Evolutionary conservation across 1,284 basidiomycete species (phyloP).

Genomic region (Cutaneotrichosporon arboriforme): DNA sequence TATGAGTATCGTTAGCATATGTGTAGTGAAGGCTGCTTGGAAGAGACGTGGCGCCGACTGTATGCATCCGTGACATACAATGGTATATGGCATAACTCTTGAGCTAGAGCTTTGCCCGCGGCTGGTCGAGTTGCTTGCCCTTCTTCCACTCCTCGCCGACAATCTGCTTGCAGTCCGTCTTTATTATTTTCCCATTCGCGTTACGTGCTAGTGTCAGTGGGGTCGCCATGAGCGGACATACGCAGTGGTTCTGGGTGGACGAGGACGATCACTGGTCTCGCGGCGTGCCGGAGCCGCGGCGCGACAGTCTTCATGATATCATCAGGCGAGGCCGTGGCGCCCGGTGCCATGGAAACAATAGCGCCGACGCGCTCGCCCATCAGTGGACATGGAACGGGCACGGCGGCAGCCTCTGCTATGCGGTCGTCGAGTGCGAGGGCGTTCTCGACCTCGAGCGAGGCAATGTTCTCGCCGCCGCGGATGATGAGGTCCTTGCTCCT

Average conservation of each 20-base stretch:
- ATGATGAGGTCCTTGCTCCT: constrained; percentile 40
- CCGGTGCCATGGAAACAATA: constrained; percentile 26
- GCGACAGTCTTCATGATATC: constrained; percentile 4
- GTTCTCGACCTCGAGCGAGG: constrained; percentile 40
- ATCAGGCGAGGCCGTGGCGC: not conserved
- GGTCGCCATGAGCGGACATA: constrained; percentile 5
- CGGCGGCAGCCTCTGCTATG: constrained; percentile 35
- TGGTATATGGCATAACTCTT: not conserved
- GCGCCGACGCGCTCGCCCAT: constrained; percentile 41
- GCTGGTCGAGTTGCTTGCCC: not conserved
- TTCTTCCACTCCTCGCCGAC: constrained; percentile 28
- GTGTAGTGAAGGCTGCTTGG: not conserved
- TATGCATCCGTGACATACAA: not conserved
- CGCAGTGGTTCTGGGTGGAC: constrained; percentile 12
- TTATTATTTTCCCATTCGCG: constrained; percentile 14
- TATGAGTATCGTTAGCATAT: too few species aligned
- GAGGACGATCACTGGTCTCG: constrained; percentile 12
- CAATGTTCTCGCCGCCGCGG: constrained; percentile 41
- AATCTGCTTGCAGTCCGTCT: constrained; percentile 13
- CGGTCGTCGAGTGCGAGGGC: constrained; percentile 31
- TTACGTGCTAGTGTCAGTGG: constrained; percentile 9
- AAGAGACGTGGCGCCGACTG: not conserved
- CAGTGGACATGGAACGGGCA: constrained; percentile 32
- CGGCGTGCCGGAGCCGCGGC: constrained; percentile 14
- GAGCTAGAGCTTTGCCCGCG: constrained; percentile 10